Percentiles rank a stretch among this genome's conserved stretches.
These are phyloP conservation scores for Leccinum angustisporum DNA, from an alignment of 1,284 basidiomycete genomes.

Conservation along the genomic window DNA sequence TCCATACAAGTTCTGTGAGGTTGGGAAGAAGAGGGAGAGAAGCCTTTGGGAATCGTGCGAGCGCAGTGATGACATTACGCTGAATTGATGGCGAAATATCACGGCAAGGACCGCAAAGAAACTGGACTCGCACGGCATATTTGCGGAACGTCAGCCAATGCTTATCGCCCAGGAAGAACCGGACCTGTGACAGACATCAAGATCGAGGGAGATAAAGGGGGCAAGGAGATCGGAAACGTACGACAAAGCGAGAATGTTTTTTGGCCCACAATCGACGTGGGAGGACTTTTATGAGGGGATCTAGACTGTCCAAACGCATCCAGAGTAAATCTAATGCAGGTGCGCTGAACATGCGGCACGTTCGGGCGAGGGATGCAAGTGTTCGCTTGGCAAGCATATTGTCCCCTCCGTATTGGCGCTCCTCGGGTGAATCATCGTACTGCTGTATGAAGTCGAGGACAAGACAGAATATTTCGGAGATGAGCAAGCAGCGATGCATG, in stretches of 20 bases:
- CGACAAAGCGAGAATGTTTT: slow-evolving; percentile 2
- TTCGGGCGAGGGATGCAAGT: slow-evolving; percentile 11
- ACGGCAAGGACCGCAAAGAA: slow-evolving; percentile 9
- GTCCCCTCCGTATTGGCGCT: not conserved
- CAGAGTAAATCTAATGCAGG: slow-evolving; percentile 23
- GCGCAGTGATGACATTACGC: slow-evolving; percentile 6
- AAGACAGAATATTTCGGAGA: slow-evolving; percentile 8
- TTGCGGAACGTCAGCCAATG: slow-evolving; percentile 16
- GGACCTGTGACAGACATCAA: slow-evolving; percentile 1
- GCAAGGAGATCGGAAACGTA: slow-evolving; percentile 1
- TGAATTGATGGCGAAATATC: slow-evolving; percentile 3
- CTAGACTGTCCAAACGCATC: slow-evolving; percentile 18
- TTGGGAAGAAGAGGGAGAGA: slow-evolving; percentile 20
- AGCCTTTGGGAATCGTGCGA: slow-evolving; percentile 6
- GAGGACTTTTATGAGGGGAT: slow-evolving; percentile 17
- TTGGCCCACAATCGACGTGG: slow-evolving; percentile 12
- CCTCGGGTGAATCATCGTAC: not conserved
- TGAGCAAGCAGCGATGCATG: slow-evolving; percentile 12
- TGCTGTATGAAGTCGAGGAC: slow-evolving; percentile 9
- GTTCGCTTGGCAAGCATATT: not conserved
- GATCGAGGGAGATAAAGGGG: not conserved
- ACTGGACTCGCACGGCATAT: slow-evolving; percentile 17
- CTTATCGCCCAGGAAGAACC: slow-evolving; percentile 11
- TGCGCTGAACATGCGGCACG: slow-evolving; percentile 14
- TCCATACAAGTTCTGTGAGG: slow-evolving; percentile 20